Conservation (phyloP, 1,284 basidiomycete species). For the Pascua sp. region DNA sequence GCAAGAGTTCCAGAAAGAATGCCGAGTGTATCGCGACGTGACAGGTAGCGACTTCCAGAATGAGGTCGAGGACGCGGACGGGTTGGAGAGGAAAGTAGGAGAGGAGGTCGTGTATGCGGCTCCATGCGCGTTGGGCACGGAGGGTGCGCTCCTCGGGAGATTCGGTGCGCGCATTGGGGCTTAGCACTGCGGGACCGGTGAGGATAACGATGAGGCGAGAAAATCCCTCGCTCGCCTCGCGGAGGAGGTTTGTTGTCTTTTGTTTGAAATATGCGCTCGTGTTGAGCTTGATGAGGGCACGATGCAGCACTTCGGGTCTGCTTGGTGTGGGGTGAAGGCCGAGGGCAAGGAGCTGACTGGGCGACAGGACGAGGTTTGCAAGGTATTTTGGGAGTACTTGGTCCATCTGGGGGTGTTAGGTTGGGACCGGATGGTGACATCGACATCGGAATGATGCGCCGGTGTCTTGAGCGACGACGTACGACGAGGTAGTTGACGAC, state of each 20-base stretch:
- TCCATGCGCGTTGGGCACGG: constrained; percentile 74
- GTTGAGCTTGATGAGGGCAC: constrained; percentile 32
- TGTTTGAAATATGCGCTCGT: constrained; percentile 72
- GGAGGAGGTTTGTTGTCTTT: constrained; percentile 94
- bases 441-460: too few species aligned
- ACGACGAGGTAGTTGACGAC: constrained; percentile 11
- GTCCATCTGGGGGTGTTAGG: constrained; percentile 1
- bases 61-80: constrained; percentile 86
- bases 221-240: constrained; percentile 97
- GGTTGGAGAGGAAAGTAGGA: constrained; percentile 97
- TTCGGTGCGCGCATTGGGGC: constrained; percentile 7
- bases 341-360: constrained; percentile 24
- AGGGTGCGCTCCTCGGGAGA: constrained; percentile 42
- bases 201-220: constrained; percentile 82
- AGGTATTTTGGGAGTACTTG: constrained; percentile 21
- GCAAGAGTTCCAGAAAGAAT: constrained; percentile 87
- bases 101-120: constrained; percentile 78
- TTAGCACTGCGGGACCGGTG: constrained; percentile 58
- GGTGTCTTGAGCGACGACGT: constrained; percentile 1
- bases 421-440: not conserved
- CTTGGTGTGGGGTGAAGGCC: constrained; percentile 32
- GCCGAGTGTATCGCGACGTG: constrained; percentile 77
- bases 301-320: constrained; percentile 23
- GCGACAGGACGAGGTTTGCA: constrained; percentile 28
- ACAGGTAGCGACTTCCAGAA: constrained; percentile 83